Conservation (phyloP, 2,329 filamentous ascomycete species). For the Drechmeria coniospora region DNA sequence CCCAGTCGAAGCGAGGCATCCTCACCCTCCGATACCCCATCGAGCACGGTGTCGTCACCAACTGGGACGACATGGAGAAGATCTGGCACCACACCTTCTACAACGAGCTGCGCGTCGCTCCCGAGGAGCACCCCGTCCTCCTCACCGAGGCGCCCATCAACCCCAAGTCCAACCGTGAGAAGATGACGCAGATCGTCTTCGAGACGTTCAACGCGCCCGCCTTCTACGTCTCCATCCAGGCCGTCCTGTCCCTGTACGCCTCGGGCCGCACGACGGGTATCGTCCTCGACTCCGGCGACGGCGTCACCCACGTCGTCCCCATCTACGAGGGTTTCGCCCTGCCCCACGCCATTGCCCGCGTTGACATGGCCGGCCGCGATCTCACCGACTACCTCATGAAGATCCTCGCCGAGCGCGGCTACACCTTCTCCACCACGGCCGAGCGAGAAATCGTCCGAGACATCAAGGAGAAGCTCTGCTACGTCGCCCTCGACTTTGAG, state of each 20-base stretch:
- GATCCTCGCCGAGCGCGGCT: slow-evolving; percentile 98
- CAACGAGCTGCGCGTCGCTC: slow-evolving; percentile 99
- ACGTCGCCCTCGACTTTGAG: slow-evolving; percentile 99
- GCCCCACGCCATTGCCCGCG: slow-evolving; percentile 98
- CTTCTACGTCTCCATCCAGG: slow-evolving; percentile 99
- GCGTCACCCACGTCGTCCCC: slow-evolving; percentile 99
- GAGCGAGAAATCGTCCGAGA: slow-evolving; percentile 99
- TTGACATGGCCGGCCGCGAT: slow-evolving; percentile 99
- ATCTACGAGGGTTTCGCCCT: slow-evolving; percentile 99
- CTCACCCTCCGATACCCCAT: slow-evolving; percentile 98
- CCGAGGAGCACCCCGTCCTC: slow-evolving; percentile 98
- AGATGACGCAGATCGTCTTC: slow-evolving; percentile 99
- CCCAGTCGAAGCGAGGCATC: slow-evolving; percentile 99
- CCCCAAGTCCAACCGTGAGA: slow-evolving; percentile 99
- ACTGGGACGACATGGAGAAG: slow-evolving; percentile 99
- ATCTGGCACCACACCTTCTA: slow-evolving; percentile 99
- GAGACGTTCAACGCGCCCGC: slow-evolving; percentile 99
- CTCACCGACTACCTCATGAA: slow-evolving; percentile 99
- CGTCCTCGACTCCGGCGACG: slow-evolving; percentile 98
- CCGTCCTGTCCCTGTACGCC: slow-evolving; percentile 96
- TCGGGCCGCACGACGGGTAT: slow-evolving; percentile 99
- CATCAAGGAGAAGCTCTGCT: slow-evolving; percentile 99
- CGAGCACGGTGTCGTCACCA: slow-evolving; percentile 99
- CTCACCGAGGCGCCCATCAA: slow-evolving; percentile 99
- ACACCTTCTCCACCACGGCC: slow-evolving; percentile 98